A percentile compares a stretch with the other conserved stretches of the same genome.
These are phyloP conservation scores for Thelonectria blattea DNA, from an alignment of 2,329 filamentous ascomycete species.

Conservation along the genomic window DNA sequence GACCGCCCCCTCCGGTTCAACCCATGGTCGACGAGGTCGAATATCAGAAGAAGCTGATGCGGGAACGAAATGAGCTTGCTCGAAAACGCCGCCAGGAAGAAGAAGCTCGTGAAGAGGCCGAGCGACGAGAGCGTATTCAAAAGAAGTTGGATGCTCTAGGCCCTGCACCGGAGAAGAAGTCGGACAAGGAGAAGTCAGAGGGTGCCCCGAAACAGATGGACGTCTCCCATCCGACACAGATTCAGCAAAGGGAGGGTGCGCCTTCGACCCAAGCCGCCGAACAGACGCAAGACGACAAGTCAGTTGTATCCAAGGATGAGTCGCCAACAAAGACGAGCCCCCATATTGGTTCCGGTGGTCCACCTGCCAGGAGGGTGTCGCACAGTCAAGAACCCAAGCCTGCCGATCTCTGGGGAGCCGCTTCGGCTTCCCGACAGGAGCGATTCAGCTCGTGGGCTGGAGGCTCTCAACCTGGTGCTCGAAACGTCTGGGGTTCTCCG, in stretches of 20 bases:
- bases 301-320: conserved; percentile 16
- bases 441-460: conserved; percentile 58
- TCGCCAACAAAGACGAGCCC: conserved; percentile 22
- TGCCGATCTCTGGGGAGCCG: conserved; percentile 46
- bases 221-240: conserved; percentile 39
- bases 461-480: conserved; percentile 50
- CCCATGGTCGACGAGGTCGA: conserved; percentile 62
- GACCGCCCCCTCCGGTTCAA: conserved; percentile 41
- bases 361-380: conserved; percentile 39
- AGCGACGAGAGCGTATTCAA: conserved; percentile 71
- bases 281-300: conserved; percentile 26
- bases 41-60: conserved; percentile 75
- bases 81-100: conserved; percentile 72
- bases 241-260: conserved; percentile 42
- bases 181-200: conserved; percentile 64
- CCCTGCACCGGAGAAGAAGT: conserved; percentile 66
- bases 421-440: conserved; percentile 50
- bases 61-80: conserved; percentile 71
- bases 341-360: conserved; percentile 21
- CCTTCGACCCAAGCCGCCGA: conserved; percentile 23
- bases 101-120: conserved; percentile 75
- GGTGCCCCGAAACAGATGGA: conserved; percentile 49
- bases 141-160: conserved; percentile 75
- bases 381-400: conserved; percentile 44
- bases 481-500: conserved; percentile 79